phyloP scores from a whole-genome alignment of 495 filamentous ascomycete species.

The Apiosordaria backusii region DNA sequence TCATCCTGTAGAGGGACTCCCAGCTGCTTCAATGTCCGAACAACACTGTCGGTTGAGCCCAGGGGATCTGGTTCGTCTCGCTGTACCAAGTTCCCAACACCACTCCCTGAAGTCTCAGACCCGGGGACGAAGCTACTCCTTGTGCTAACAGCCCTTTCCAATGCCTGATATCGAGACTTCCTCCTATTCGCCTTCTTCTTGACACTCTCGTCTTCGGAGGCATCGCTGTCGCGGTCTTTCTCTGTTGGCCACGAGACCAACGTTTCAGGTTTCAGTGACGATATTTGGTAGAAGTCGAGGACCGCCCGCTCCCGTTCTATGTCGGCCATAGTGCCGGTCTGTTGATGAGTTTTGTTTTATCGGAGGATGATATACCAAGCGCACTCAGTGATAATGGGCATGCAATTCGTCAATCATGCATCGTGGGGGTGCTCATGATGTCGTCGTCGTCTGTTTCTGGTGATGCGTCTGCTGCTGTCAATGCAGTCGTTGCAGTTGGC shows the following conservation, averaged over 20 bases:
- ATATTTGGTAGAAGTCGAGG: slow-evolving; percentile 84
- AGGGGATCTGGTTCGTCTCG: slow-evolving; percentile 90
- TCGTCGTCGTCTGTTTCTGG: background rate
- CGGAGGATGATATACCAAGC: background rate
- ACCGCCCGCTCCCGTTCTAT: slow-evolving; percentile 67
- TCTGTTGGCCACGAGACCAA: slow-evolving; percentile 75
- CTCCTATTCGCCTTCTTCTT: slow-evolving; percentile 55
- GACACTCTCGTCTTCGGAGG: slow-evolving; percentile 59
- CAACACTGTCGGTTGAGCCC: slow-evolving; percentile 77
- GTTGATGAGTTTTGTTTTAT: background rate
- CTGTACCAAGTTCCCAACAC: slow-evolving; percentile 71
- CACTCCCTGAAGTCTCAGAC: slow-evolving; percentile 62
- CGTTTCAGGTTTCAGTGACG: slow-evolving; percentile 61
- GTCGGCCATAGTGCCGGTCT: background rate
- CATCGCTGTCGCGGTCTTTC: slow-evolving; percentile 65
- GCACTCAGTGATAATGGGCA: background rate
- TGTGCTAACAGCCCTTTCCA: slow-evolving; percentile 69
- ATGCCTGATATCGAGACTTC: slow-evolving; percentile 77
- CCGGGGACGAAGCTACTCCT: slow-evolving; percentile 63
- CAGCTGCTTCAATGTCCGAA: slow-evolving; percentile 67
- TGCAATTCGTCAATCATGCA: background rate
- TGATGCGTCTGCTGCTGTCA: background rate
- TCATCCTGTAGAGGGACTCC: slow-evolving; percentile 87
- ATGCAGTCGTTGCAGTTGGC: background rate
- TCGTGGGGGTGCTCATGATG: background rate